Conservation (phyloP, 2,329 filamentous ascomycete genomes). For the Sclerotinia nivalis region DNA sequence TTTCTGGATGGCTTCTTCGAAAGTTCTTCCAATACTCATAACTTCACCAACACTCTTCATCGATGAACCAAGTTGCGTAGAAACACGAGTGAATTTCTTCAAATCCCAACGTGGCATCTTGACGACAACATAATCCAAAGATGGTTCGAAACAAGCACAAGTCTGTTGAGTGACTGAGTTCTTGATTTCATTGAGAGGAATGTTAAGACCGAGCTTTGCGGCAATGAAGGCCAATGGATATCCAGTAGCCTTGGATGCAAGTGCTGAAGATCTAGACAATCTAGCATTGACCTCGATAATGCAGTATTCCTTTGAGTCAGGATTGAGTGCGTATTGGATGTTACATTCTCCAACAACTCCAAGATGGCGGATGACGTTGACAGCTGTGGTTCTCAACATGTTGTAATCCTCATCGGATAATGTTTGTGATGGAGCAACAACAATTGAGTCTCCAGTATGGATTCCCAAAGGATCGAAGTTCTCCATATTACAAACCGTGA, state of each 20-base stretch:
- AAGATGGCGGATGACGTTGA: constrained; percentile 97
- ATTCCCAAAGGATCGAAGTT: constrained; percentile 98
- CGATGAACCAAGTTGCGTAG: constrained; percentile 92
- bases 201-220: constrained; percentile 95
- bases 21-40: constrained; percentile 98
- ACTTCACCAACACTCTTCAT: constrained; percentile 99
- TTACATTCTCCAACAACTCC: constrained; percentile 99
- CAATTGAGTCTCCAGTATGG: constrained; percentile 98
- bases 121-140: constrained; percentile 94
- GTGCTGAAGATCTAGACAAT: constrained; percentile 93
- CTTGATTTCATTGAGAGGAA: constrained; percentile 91
- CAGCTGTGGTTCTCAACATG: constrained; percentile 95
- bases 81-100: constrained; percentile 98
- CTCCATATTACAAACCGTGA: constrained; percentile 98
- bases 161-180: constrained; percentile 99
- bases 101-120: constrained; percentile 99
- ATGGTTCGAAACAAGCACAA: constrained; percentile 97
- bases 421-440: constrained; percentile 95
- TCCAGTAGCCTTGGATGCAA: constrained; percentile 96
- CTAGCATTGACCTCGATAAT: constrained; percentile 99
- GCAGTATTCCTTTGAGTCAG: constrained; percentile 94
- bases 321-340: constrained; percentile 95
- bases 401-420: constrained; percentile 98
- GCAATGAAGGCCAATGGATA: constrained; percentile 97
- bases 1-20: constrained; percentile 99